phyloP scores from a whole-genome alignment of 352 stramenopile species.

The Phytophthora vignae region DNA sequence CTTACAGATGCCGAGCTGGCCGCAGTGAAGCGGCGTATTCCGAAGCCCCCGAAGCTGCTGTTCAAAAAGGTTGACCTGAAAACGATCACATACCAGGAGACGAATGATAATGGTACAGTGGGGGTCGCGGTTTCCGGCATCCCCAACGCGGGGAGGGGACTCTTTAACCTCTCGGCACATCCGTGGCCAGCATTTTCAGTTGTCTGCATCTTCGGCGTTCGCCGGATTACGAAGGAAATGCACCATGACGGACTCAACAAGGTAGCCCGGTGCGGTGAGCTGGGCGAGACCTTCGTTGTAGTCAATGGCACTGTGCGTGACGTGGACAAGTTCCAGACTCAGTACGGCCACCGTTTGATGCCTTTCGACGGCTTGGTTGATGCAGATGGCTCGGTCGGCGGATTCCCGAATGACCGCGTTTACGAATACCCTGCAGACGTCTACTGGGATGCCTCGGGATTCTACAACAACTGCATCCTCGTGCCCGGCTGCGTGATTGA shows the following conservation, averaged over 20 bases:
- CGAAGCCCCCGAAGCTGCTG: conserved; percentile 81
- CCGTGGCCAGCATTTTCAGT: conserved; percentile 88
- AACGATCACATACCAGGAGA: conserved; percentile 87
- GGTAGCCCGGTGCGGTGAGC: conserved; percentile 81
- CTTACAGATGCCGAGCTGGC: conserved; percentile 85
- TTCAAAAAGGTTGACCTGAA: conserved; percentile 89
- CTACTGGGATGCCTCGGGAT: conserved; percentile 89
- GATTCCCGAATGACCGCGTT: conserved; percentile 89
- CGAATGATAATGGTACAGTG: conserved; percentile 89
- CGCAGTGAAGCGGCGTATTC: conserved; percentile 81
- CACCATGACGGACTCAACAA: conserved; percentile 91
- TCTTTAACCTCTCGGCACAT: conserved; percentile 87
- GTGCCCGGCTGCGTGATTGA: conserved; percentile 86
- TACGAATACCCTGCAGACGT: conserved; percentile 88
- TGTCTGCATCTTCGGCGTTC: conserved; percentile 89
- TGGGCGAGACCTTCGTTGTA: conserved; percentile 89
- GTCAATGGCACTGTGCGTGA: conserved; percentile 88
- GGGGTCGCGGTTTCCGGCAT: conserved; percentile 86
- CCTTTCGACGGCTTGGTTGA: conserved; percentile 87
- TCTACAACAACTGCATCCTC: conserved; percentile 93
- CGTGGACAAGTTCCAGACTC: conserved; percentile 90
- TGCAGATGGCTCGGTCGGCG: conserved; percentile 82
- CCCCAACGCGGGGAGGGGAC: conserved; percentile 77
- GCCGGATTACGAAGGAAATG: conserved; percentile 88
- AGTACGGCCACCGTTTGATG: conserved; percentile 86